These are phyloP conservation scores for Torulaspora pretoriensis DNA, from an alignment of 1,139 yeast genomes.

Conservation along the genomic window DNA sequence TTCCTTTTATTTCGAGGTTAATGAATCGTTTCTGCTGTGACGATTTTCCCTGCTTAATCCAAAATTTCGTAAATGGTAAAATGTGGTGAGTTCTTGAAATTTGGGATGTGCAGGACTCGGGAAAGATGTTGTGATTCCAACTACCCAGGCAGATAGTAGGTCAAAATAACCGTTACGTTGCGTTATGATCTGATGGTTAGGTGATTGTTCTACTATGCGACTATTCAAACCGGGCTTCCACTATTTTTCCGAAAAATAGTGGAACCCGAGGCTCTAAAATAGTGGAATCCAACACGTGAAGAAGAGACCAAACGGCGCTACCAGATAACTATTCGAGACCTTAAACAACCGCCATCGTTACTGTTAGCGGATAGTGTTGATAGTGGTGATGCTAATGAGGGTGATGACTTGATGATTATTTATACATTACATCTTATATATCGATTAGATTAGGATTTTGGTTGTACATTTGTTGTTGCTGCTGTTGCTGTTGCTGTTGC, in stretches of 20 bases:
- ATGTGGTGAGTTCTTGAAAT: conserved; percentile 4
- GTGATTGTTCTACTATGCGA: conserved; percentile 3
- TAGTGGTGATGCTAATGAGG: too few species aligned
- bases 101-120: conserved; percentile 4
- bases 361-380: too few species aligned
- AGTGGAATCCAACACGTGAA: conserved; percentile 6
- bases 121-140: neutral
- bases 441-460: conserved; percentile 33
- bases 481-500: conserved; percentile 21
- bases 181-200: conserved; percentile 9
- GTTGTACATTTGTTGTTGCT: conserved; percentile 19
- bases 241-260: conserved; percentile 2
- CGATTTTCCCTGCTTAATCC: neutral
- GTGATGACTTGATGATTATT: neutral
- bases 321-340: neutral
- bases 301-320: neutral
- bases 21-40: neutral
- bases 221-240: conserved; percentile 1
- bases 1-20: conserved; percentile 3
- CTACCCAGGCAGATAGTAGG: neutral
- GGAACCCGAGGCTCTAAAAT: neutral
- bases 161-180: neutral
- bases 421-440: conserved; percentile 15
- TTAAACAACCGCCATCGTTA: too few species aligned
- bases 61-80: neutral